These are phyloP conservation scores for Neurospora sp. DNA, from an alignment of 495 filamentous ascomycete species.

Conservation along the genomic window DNA sequence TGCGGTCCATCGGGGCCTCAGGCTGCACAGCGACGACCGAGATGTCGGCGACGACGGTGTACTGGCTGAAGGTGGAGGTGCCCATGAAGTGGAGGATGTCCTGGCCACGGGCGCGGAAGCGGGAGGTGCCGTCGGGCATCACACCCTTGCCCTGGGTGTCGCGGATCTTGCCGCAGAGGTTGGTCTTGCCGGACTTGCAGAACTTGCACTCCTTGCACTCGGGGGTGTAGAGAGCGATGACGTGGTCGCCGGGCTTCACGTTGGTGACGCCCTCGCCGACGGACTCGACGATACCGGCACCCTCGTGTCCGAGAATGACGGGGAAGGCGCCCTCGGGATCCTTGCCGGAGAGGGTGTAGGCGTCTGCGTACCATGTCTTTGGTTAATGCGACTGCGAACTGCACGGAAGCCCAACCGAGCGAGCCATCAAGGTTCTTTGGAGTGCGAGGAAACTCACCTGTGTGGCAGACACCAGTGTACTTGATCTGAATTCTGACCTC, in stretches of 20 bases:
- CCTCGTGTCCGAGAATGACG: slow-evolving; percentile 91
- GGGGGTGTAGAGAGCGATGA: slow-evolving; percentile 94
- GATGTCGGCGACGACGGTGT: slow-evolving; percentile 97
- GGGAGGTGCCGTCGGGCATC: slow-evolving; percentile 95
- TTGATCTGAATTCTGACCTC: slow-evolving; percentile 94
- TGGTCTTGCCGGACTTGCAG: slow-evolving; percentile 98
- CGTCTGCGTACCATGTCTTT: slow-evolving; percentile 46
- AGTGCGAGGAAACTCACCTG: slow-evolving; percentile 46
- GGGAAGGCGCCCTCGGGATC: slow-evolving; percentile 98
- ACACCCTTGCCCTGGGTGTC: slow-evolving; percentile 92
- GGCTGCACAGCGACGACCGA: slow-evolving; percentile 88
- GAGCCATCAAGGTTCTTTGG: slow-evolving; percentile 3
- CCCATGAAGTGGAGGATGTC: slow-evolving; percentile 98
- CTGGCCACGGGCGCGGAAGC: slow-evolving; percentile 89
- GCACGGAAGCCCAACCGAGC: not conserved
- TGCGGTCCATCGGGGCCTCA: slow-evolving; percentile 90
- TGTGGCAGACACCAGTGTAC: slow-evolving; percentile 98
- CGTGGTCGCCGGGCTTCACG: slow-evolving; percentile 86
- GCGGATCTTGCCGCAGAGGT: slow-evolving; percentile 98
- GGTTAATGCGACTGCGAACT: not conserved
- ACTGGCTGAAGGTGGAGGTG: slow-evolving; percentile 96
- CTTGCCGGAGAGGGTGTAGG: slow-evolving; percentile 96
- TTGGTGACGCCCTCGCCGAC: slow-evolving; percentile 91
- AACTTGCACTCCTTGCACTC: slow-evolving; percentile 98
- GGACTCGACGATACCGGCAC: slow-evolving; percentile 93